These are phyloP conservation scores for Yamadazyma triangularis DNA, from an alignment of 1,139 yeast species.

Conservation along the genomic window DNA sequence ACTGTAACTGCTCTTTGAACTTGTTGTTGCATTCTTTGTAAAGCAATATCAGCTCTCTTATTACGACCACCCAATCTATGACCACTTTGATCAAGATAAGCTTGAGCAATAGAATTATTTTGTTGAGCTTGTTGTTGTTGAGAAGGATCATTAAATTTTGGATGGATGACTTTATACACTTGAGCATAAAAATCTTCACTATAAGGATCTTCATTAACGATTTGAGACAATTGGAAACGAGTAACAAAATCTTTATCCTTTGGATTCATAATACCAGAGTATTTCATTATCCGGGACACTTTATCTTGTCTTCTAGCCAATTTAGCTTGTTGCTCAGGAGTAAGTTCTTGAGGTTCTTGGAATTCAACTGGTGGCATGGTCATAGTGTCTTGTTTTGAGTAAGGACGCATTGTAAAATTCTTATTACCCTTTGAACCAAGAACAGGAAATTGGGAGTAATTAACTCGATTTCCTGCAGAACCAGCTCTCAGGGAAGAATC, in stretches of 20 bases:
- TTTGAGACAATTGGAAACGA: conserved; percentile 88
- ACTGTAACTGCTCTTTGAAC: conserved; percentile 95
- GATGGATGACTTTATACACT: conserved; percentile 81
- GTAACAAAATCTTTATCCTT: conserved; percentile 95
- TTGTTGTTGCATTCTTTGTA: conserved; percentile 98
- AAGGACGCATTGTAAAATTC: conserved; percentile 6
- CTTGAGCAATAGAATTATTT: conserved; percentile 77
- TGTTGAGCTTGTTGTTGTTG: conserved; percentile 41
- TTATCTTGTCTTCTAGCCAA: conserved; percentile 71
- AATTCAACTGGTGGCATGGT: conserved; percentile 9
- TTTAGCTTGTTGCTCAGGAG: conserved; percentile 49
- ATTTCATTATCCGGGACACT: conserved; percentile 72
- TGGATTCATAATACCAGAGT: conserved; percentile 94
- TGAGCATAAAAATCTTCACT: conserved; percentile 96
- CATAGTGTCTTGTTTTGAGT: conserved; percentile 13
- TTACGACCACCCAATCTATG: conserved; percentile 86
- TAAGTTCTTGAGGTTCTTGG: conserved; percentile 26
- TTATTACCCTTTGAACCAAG: conserved; percentile 40
- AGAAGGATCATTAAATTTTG: conserved; percentile 45
- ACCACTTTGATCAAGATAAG: conserved; percentile 92
- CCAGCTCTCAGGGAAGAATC: neutral
- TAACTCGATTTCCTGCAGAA: conserved; percentile 22
- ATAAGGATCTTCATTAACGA: conserved; percentile 95
- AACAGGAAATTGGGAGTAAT: conserved; percentile 48
- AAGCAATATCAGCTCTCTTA: conserved; percentile 88